Evolutionary conservation across 78 protist genomes (phyloP).

Genomic region (Ministeria vibrans): DNA sequence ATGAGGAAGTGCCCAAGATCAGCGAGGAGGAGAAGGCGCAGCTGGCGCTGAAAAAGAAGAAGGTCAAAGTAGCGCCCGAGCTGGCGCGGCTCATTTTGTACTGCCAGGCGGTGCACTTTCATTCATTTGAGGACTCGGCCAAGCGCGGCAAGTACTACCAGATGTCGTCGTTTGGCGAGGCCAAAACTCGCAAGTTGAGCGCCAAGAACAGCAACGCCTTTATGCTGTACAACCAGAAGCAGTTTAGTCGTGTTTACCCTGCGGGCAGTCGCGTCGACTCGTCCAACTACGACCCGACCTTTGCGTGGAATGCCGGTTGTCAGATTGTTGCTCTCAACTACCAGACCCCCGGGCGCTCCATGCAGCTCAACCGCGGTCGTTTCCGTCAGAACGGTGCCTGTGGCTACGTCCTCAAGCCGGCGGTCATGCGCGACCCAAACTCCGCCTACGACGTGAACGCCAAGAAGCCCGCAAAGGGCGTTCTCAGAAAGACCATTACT

Average conservation of each 20-base stretch:
- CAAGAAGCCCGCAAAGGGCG: too few species aligned
- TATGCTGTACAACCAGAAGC: slow-evolving; percentile 24
- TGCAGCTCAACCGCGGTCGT: slow-evolving; percentile 36
- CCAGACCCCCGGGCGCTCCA: slow-evolving; percentile 47
- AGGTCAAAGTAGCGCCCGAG: slow-evolving; percentile 7
- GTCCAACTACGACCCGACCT: slow-evolving; percentile 66
- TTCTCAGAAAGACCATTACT: too few species aligned
- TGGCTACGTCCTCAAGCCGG: slow-evolving; percentile 41
- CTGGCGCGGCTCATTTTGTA: neutral
- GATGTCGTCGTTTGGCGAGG: slow-evolving; percentile 23
- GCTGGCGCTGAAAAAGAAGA: neutral
- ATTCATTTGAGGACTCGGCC: neutral
- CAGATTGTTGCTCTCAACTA: slow-evolving; percentile 76
- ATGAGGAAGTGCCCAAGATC: neutral
- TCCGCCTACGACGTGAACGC: too few species aligned
- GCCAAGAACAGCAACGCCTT: neutral
- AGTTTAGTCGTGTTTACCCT: slow-evolving; percentile 68
- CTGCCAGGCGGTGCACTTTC: slow-evolving; percentile 5
- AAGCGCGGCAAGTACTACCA: neutral
- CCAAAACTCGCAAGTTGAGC: neutral
- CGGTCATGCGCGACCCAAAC: neutral
- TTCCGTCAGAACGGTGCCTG: slow-evolving; percentile 28
- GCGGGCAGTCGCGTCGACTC: slow-evolving; percentile 65
- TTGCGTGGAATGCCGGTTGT: slow-evolving; percentile 49
- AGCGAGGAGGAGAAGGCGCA: neutral